Evolutionary conservation across 1,284 basidiomycete genomes (phyloP).

Genomic region (Ceratobasidium sp.): DNA sequence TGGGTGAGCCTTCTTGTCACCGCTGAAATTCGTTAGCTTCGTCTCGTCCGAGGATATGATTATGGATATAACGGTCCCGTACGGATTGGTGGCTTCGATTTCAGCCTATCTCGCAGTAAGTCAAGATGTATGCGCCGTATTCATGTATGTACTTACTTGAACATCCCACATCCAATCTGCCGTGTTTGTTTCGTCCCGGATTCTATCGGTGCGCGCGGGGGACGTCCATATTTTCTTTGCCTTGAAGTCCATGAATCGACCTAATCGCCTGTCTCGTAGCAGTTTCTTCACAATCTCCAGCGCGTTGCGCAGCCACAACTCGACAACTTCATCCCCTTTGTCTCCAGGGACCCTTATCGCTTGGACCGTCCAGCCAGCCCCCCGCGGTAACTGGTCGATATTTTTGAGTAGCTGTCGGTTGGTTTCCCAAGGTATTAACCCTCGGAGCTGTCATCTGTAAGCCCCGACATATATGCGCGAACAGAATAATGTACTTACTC

Average conservation of each 20-base stretch:
- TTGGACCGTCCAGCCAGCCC: constrained; percentile 2
- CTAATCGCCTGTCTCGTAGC: constrained; percentile 35
- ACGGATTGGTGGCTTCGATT: neutral
- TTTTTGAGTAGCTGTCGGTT: constrained; percentile 4
- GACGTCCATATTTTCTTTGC: neutral
- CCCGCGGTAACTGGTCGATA: constrained; percentile 15
- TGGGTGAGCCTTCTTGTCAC: constrained; percentile 46
- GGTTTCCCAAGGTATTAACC: neutral
- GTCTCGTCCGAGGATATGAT: constrained; percentile 47
- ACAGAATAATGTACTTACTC: neutral
- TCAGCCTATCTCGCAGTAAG: constrained; percentile 17
- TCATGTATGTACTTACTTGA: constrained; percentile 31
- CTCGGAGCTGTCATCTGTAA: constrained; percentile 6
- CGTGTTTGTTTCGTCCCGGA: constrained; percentile 40
- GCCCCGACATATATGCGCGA: neutral
- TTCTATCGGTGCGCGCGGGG: neutral
- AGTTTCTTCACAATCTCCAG: constrained; percentile 57
- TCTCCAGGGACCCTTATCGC: constrained; percentile 47
- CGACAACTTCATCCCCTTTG: constrained; percentile 50
- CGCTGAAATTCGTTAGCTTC: constrained; percentile 34
- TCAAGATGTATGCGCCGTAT: no score
- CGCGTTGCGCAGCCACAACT: constrained; percentile 55
- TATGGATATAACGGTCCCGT: constrained; percentile 29
- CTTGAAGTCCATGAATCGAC: neutral
- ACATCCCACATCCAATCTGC: constrained; percentile 37